phyloP scores from a whole-genome alignment of 2,329 filamentous ascomycete genomes.

The Bipolaris victoriae region DNA sequence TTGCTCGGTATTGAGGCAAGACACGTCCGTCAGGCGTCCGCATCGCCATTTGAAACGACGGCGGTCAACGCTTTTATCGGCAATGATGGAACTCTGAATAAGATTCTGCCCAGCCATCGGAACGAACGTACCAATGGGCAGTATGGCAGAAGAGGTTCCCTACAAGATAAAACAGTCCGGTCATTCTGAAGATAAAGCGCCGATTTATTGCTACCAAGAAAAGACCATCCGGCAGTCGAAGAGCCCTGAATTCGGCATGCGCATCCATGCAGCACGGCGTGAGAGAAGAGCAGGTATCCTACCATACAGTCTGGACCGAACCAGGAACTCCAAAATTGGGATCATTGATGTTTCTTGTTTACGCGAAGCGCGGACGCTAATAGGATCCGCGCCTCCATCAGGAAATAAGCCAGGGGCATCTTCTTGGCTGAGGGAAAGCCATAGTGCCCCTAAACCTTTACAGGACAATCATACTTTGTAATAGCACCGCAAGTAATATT shows the following conservation, averaged over 20 bases:
- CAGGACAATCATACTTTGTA: background rate
- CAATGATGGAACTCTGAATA: background rate
- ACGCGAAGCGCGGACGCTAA: conserved; percentile 11
- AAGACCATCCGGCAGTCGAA: background rate
- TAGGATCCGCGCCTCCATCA: conserved; percentile 7
- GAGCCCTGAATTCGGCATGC: background rate
- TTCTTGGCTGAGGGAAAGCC: conserved; percentile 8
- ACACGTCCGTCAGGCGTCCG: background rate
- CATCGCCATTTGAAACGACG: conserved; percentile 6
- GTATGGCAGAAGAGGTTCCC: background rate
- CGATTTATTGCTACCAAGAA: background rate
- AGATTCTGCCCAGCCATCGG: background rate
- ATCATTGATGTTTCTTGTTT: conserved; percentile 5
- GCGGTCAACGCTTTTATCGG: conserved; percentile 3
- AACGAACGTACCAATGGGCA: background rate
- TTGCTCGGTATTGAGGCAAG: background rate
- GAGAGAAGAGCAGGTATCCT: background rate
- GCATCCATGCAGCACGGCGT: background rate
- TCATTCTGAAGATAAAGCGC: background rate
- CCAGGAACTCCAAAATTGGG: background rate
- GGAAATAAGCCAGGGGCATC: conserved; percentile 4
- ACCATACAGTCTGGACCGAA: conserved; percentile 1
- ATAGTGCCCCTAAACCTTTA: background rate
- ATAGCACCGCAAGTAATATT: background rate
- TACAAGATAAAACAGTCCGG: background rate